phyloP scores from a whole-genome alignment of 169 alveolate species.

The Cryptosporidium ubiquitum region DNA sequence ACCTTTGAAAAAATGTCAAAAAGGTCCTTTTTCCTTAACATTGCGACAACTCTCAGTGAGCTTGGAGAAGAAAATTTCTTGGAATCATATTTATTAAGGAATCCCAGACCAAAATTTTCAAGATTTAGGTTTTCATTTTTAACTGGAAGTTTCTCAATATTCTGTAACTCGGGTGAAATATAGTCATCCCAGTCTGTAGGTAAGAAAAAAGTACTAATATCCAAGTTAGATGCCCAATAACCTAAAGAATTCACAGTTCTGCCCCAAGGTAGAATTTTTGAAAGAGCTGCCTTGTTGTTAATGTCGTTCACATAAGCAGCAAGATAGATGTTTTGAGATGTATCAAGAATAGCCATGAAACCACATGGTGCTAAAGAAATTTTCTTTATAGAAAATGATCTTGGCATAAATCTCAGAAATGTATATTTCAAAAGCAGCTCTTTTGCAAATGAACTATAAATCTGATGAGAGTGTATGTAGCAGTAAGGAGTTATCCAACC shows the following conservation, averaged over 20 bases:
- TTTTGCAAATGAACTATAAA: constrained; percentile 20
- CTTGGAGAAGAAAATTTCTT: constrained; percentile 43
- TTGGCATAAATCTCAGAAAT: constrained; percentile 45
- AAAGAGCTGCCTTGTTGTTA: neutral
- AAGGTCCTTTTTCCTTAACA: constrained; percentile 15
- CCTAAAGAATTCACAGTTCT: constrained; percentile 37
- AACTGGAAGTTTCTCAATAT: neutral
- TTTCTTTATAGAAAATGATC: constrained; percentile 11
- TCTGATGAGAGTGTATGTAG: constrained; percentile 47
- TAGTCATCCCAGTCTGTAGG: constrained; percentile 73
- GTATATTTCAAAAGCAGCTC: constrained; percentile 31
- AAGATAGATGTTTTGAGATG: constrained; percentile 35
- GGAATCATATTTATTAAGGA: neutral
- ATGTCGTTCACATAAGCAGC: constrained; percentile 20
- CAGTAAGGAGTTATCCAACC: constrained; percentile 74
- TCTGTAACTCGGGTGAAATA: neutral
- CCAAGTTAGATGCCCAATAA: constrained; percentile 37
- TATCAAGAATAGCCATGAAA: constrained; percentile 43
- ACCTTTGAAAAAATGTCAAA: constrained; percentile 4
- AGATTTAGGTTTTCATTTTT: neutral
- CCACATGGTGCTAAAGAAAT: constrained; percentile 71
- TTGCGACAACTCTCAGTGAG: constrained; percentile 8
- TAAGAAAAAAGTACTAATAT: neutral
- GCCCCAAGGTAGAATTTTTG: constrained; percentile 55
- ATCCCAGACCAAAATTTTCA: neutral